Conservation (phyloP, 805 yeast species). For the Yarrowia sp. region DNA sequence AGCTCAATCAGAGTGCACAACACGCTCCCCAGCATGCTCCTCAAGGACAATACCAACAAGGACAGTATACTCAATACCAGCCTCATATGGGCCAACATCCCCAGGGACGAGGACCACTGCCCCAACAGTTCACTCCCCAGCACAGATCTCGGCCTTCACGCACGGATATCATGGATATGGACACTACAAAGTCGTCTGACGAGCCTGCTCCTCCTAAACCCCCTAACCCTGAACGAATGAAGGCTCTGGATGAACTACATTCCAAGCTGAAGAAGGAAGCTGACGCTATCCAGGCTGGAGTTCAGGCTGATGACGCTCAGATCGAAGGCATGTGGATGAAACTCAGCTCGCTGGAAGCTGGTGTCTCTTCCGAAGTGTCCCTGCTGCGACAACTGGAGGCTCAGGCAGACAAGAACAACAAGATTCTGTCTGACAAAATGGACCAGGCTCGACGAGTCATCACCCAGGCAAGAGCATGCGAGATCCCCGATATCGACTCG, state of each 20-base stretch:
- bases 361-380: constrained; percentile 51
- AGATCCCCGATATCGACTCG: constrained; percentile 54
- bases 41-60: not conserved
- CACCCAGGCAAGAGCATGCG: constrained; percentile 48
- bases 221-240: constrained; percentile 52
- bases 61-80: not conserved
- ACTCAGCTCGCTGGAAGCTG: constrained; percentile 49
- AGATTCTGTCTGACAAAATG: constrained; percentile 48
- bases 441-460: constrained; percentile 48
- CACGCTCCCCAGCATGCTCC: not conserved
- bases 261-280: constrained; percentile 45
- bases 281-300: constrained; percentile 45
- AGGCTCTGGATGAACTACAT: constrained; percentile 45
- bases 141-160: constrained; percentile 21
- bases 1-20: constrained; percentile 7
- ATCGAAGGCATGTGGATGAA: constrained; percentile 51
- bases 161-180: constrained; percentile 42
- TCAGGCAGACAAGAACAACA: constrained; percentile 48
- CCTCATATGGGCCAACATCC: not conserved
- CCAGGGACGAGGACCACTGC: constrained; percentile 3
- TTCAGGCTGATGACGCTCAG: constrained; percentile 45
- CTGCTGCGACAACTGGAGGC: constrained; percentile 46
- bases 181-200: constrained; percentile 36
- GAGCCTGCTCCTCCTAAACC: constrained; percentile 50
- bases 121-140: constrained; percentile 14